A percentile compares a stretch with the other conserved stretches of the same genome.
phyloP scores from a whole-genome alignment of 345 rosid species.

The Microthlaspi erraticum region DNA sequence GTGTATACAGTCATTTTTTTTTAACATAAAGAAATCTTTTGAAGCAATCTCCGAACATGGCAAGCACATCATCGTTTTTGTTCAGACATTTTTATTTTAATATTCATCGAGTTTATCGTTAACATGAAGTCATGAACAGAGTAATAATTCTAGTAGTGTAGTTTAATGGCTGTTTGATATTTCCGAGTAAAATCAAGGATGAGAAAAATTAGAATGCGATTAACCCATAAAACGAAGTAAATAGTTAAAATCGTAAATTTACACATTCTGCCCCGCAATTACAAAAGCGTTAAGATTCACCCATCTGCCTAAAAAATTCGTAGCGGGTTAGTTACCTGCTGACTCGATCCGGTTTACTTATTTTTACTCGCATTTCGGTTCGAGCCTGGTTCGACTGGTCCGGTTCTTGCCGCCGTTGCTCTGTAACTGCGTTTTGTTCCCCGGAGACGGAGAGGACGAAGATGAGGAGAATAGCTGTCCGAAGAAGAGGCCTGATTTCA shows the following conservation, averaged over 20 bases:
- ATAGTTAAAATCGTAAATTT: slow-evolving; percentile 42
- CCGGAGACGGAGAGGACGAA: slow-evolving; percentile 36
- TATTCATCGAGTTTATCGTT: slow-evolving; percentile 15
- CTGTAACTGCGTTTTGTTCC: slow-evolving; percentile 38
- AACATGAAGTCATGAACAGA: no score
- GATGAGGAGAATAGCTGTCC: slow-evolving; percentile 61
- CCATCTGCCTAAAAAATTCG: slow-evolving; percentile 2
- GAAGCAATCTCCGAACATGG: slow-evolving; percentile 40
- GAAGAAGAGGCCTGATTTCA: slow-evolving; percentile 58
- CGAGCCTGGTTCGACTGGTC: slow-evolving; percentile 46
- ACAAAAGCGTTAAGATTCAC: slow-evolving; percentile 6
- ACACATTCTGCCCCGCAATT: slow-evolving; percentile 10
- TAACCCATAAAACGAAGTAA: neutral
- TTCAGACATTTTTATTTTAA: neutral
- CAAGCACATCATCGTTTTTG: slow-evolving; percentile 29
- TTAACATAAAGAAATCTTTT: slow-evolving; percentile 2
- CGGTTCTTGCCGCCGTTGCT: slow-evolving; percentile 40
- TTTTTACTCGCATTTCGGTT: slow-evolving; percentile 40
- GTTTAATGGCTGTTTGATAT: slow-evolving; percentile 2
- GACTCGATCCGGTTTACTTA: slow-evolving; percentile 20
- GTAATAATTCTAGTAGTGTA: no score
- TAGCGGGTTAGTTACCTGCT: slow-evolving; percentile 12
- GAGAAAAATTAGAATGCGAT: slow-evolving; percentile 12
- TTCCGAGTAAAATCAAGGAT: slow-evolving; percentile 24
- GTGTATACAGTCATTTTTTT: no score